Base-by-base conservation (phyloP, 345 rosid species). In the Microcos paniculata region DNA sequence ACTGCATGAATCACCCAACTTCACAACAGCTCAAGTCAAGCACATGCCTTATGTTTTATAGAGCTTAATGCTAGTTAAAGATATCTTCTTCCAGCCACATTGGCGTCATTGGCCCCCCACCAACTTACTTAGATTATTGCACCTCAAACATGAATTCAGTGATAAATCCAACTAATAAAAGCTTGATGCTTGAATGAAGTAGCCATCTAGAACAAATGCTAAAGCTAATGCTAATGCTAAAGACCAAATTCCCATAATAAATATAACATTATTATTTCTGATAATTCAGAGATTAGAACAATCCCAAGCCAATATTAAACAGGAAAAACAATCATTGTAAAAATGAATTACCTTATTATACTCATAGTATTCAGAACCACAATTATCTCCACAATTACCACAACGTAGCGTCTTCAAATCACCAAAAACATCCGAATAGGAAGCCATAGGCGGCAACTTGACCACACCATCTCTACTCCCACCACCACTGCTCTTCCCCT, bases 401-500 rank as follows among this genome's bases (percentile, higher is more conserved):
- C 99, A 81, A 64, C 3, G 66, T 80, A 76, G 72, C 84, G 82
- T 85, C 84, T 76, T 81, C 78, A 69, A 62, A 42, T 77, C 85
- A 26, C 77, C 84, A 62, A 90, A 93, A 49, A 90, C 97, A 87
- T 93, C 94, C 0, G 87, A 85, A 84, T 84, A 94, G 0, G 99
- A 93, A 52, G 95, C 86, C 76, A 96, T 65, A 0, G 95, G 90
- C 3, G 99, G 88, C 73, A 86, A 71, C 62, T 82, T 88, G 42
- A 75, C n/a, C 42, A 73, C 89, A 16, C 49, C 18, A 71, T 81
- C 90, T 62, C 26, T 75, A 56, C 48, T 56, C 84, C 52, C 51
- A 73, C 8, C 63, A 67, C 15, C 51, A 63, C 46, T 28, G 45
- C 24, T 51, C 53, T 43, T 62, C 30, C 70, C 85, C 30, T 76